Conservation (phyloP, 345 rosid species). For the thale cress (Arabidopsis thaliana) region TAIR10.1 NC_003070.9:10830501-10831000, state of each 20-base stretch:
- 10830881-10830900: conserved; percentile 72
- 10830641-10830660: conserved; percentile 86
- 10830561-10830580: conserved; percentile 79
- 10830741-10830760: conserved; percentile 77
- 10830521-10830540: conserved; percentile 86
- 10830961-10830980: conserved; percentile 97
- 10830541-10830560: conserved; percentile 83
- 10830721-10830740: conserved; percentile 85
- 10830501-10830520: conserved; percentile 85
- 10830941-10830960: conserved; percentile 88
- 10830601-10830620: conserved; percentile 89
- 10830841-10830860: conserved; percentile 89
- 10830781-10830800: conserved; percentile 82
- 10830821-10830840: conserved; percentile 92
- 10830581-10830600: conserved; percentile 90
- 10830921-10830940: conserved; percentile 83
- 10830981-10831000: conserved; percentile 91
- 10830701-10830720: conserved; percentile 93
- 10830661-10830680: conserved; percentile 93
- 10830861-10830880: conserved; percentile 91
- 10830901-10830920: conserved; percentile 95
- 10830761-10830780: conserved; percentile 81
- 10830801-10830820: conserved; percentile 86
- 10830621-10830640: conserved; percentile 87
- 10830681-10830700: conserved; percentile 88